A percentile compares a stretch with the other conserved stretches of the same genome.
These are phyloP conservation scores for Daldinia childiae DNA, from an alignment of 495 filamentous ascomycete genomes.

Conservation along the genomic window DNA sequence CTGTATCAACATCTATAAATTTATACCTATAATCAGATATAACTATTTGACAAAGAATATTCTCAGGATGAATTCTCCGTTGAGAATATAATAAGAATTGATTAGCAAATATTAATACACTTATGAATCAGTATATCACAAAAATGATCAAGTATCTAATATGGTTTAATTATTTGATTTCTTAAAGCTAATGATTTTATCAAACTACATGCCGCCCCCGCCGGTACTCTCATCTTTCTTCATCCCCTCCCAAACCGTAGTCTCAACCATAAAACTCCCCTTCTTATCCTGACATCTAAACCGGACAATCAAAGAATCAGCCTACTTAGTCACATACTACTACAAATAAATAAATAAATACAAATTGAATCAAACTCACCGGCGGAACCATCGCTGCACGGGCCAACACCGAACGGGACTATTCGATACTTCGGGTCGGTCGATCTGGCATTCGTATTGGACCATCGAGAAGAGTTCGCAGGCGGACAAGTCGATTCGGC, in stretches of 20 bases:
- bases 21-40: too few species aligned
- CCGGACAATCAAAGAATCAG: not conserved
- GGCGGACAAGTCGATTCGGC: slow-evolving; percentile 65
- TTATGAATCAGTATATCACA: not conserved
- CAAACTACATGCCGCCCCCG: not conserved
- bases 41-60: too few species aligned
- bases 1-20: too few species aligned
- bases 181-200: not conserved
- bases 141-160: not conserved
- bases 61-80: too few species aligned
- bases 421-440: slow-evolving; percentile 59
- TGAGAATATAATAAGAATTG: too few species aligned
- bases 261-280: slow-evolving; percentile 76
- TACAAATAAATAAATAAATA: slow-evolving; percentile 6
- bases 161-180: not conserved
- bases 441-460: slow-evolving; percentile 81
- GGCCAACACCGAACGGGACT: slow-evolving; percentile 75
- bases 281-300: slow-evolving; percentile 74
- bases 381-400: slow-evolving; percentile 79
- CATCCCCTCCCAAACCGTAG: slow-evolving; percentile 75
- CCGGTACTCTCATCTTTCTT: slow-evolving; percentile 16
- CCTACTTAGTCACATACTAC: too few species aligned
- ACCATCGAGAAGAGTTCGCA: slow-evolving; percentile 81
- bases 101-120: not conserved
- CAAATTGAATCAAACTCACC: slow-evolving; percentile 56